Evolutionary conservation across 139 green algal genomes (phyloP).

Genomic region (Micractinium conductrix): DNA sequence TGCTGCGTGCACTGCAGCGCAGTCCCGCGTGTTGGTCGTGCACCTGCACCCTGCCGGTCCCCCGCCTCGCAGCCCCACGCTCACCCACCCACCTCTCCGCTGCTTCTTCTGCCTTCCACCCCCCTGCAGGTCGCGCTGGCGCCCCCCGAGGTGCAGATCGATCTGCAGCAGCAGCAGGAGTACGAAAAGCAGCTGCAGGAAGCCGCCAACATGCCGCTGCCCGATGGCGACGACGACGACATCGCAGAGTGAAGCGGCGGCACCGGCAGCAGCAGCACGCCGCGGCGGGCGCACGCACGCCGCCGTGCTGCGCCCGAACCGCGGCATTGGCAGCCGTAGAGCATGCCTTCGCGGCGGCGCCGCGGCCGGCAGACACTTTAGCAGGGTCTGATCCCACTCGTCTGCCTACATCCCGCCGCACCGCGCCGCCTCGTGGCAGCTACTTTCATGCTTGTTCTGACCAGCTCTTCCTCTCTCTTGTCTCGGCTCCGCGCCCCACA

Average conservation of each 20-base stretch:
- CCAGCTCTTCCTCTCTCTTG: constrained; percentile 2
- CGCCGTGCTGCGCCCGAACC: no score
- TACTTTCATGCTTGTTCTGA: constrained; percentile 8
- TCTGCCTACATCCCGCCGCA: no score
- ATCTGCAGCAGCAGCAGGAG: constrained; percentile 88
- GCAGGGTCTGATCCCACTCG: no score
- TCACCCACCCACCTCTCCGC: not conserved
- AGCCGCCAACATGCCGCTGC: constrained; percentile 75
- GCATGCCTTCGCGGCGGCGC: no score
- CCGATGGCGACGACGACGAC: constrained; percentile 86
- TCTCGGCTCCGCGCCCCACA: no score
- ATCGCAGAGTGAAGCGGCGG: constrained; percentile 50
- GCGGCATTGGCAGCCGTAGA: no score
- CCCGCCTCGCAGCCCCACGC: not conserved
- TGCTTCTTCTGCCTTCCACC: not conserved
- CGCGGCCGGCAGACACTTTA: no score
- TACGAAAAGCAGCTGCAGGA: constrained; percentile 82
- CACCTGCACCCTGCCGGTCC: not conserved
- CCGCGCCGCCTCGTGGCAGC: not conserved
- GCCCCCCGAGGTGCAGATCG: constrained; percentile 95
- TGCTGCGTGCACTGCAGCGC: no score
- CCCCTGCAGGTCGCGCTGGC: constrained; percentile 88
- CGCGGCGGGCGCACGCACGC: no score
- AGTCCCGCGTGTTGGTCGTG: no score
- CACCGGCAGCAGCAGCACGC: no score